Conservation (phyloP, 306 rosid species). For the Datisca glomerata region DNA sequence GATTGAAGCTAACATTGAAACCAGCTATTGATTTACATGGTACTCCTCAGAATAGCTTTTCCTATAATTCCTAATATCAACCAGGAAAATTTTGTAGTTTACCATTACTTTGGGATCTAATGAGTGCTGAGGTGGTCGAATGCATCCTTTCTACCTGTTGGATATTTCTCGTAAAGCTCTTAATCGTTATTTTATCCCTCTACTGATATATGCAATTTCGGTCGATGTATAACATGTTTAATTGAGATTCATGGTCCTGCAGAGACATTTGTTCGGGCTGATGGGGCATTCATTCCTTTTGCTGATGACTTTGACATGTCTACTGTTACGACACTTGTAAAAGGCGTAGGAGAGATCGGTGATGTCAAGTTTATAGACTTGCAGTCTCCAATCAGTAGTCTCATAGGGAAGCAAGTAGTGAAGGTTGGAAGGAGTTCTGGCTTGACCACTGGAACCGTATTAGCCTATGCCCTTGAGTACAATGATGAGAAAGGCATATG, state of each 20-base stretch:
- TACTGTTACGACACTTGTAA: slow-evolving; percentile 72
- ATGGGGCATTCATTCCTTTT: slow-evolving; percentile 96
- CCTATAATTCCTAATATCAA: too few relatives aligned
- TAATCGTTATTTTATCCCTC: too few relatives aligned
- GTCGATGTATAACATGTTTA: slow-evolving; percentile 1
- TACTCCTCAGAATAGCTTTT: too few relatives aligned
- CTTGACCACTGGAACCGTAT: slow-evolving; percentile 80
- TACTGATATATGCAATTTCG: too few relatives aligned
- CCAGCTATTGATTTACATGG: too few relatives aligned
- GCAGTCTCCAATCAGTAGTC: slow-evolving; percentile 81
- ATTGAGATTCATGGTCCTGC: slow-evolving; percentile 20
- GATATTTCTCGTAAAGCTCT: too few relatives aligned
- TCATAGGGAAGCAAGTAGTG: slow-evolving; percentile 88
- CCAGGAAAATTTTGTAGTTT: too few relatives aligned
- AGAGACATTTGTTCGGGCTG: slow-evolving; percentile 99
- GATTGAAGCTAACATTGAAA: too few relatives aligned
- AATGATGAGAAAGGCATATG: slow-evolving; percentile 99
- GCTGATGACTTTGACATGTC: slow-evolving; percentile 96
- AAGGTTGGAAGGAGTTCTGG: slow-evolving; percentile 99
- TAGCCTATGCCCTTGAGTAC: slow-evolving; percentile 96
- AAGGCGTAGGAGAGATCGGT: slow-evolving; percentile 84
- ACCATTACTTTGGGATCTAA: too few relatives aligned
- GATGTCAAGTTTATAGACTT: slow-evolving; percentile 71
- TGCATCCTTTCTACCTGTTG: too few relatives aligned
- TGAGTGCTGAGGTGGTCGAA: too few relatives aligned